Evolutionary conservation across 1,139 yeast genomes (phyloP), one percentile per base, ranked within the genome.

Genomic region (Torulaspora pretoriensis): DNA sequence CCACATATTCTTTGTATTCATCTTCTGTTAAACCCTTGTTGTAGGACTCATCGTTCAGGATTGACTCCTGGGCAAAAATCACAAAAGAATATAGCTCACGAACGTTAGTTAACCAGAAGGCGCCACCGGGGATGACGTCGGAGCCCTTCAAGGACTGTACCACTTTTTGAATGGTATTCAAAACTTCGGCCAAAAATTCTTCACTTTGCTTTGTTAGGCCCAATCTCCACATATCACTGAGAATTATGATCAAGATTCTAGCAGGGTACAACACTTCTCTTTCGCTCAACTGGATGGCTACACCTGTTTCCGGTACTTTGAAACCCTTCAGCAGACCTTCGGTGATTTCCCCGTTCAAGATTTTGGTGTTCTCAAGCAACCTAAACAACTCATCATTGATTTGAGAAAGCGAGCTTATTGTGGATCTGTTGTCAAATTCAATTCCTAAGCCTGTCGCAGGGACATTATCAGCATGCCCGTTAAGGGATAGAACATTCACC

Each of bases 161-260:
- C 54, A 82, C 81, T 44, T 78, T 81, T 70, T 92, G 98, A 54
- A 92, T 89, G 2, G 88, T 84, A 35, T 89, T 81, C 66, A 92
- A 75, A 3, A 88, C 95, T 65, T 86, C 94, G 43, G 97, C 97
- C 53, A 92, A 71, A 65, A 92, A 87, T 48, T 81, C 83, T 70
- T 92, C 98, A 60, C 94, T 81, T 67, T 90, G 96, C 56, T 85
- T 83, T 30, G 96, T 89, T 59, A 89, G 77, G 2, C 98, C 97
- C 47, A 90, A 74, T 68, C 97, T 80, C 99, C 99, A 92, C 98
- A 92, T 89, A 67, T 94, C 98, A 59, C 95, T 83, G 51, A 92
- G 75, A 35, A 92, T 84, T 53, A 94, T 84, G 57, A 92, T 90
- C 58, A 92, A 83, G 51, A 92, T 87, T 71, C 97, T 83, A 2